Conservation (phyloP, 768 basidiomycete species). For the Obba rivulosa region DNA sequence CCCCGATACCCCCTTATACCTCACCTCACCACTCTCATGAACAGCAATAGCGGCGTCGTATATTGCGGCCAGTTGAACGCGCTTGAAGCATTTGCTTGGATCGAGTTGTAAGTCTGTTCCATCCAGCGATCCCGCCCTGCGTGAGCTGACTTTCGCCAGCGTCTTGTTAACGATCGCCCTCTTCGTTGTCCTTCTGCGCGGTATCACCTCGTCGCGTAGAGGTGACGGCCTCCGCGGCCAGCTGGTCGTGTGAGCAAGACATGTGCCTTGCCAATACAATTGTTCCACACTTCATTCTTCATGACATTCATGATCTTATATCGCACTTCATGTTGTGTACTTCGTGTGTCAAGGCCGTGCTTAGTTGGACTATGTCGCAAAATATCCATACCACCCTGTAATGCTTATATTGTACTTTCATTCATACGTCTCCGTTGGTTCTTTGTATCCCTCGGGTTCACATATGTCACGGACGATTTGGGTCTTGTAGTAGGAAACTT, state of each 20-base stretch:
- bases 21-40: background rate
- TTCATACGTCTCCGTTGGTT: too few relatives aligned
- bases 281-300: too few relatives aligned
- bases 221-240: constrained; percentile 65
- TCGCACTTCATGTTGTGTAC: too few relatives aligned
- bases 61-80: constrained; percentile 80
- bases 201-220: constrained; percentile 49
- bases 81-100: constrained; percentile 70
- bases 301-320: too few relatives aligned
- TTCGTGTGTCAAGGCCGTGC: too few relatives aligned
- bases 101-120: constrained; percentile 49
- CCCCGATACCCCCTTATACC: background rate
- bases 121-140: background rate
- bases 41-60: constrained; percentile 37
- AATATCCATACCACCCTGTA: too few relatives aligned
- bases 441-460: too few relatives aligned
- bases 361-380: too few relatives aligned
- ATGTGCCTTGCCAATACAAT: background rate
- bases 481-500: too few relatives aligned
- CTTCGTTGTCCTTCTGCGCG: constrained; percentile 54
- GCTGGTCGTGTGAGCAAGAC: constrained; percentile 34
- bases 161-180: constrained; percentile 58
- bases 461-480: too few relatives aligned
- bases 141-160: constrained; percentile 32
- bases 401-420: too few relatives aligned